Evolutionary conservation across 2,329 filamentous ascomycete species (phyloP).

Genomic region (Colletotrichum sojae): DNA sequence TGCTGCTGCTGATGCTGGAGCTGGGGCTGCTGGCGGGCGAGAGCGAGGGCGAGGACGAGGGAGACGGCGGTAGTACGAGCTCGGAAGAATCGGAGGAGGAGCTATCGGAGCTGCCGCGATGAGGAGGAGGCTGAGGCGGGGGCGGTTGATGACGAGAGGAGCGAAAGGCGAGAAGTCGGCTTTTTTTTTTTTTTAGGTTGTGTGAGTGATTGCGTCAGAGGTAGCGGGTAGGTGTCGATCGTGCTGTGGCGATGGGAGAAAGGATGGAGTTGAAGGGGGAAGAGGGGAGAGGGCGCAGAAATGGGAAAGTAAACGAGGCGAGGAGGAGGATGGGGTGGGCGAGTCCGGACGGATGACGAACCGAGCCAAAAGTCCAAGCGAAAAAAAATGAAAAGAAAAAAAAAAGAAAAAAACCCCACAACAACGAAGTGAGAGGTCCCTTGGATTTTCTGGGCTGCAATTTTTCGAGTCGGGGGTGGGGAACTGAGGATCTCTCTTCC

Average conservation of each 20-base stretch:
- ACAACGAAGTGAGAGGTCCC: neutral
- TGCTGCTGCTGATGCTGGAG: slow-evolving; percentile 16
- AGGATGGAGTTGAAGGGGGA: neutral
- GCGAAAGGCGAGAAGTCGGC: slow-evolving; percentile 36
- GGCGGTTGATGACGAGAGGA: slow-evolving; percentile 19
- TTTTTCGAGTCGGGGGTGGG: slow-evolving; percentile 2
- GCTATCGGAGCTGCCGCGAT: slow-evolving; percentile 8
- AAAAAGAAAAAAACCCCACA: slow-evolving; percentile 4
- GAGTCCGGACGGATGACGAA: slow-evolving; percentile 9
- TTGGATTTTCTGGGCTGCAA: neutral
- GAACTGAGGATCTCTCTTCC: neutral
- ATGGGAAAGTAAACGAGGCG: slow-evolving; percentile 28
- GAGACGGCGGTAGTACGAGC: neutral
- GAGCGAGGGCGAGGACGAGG: neutral
- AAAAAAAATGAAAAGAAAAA: neutral
- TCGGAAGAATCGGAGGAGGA: slow-evolving; percentile 5
- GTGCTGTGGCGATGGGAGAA: neutral
- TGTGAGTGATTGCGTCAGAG: slow-evolving; percentile 34
- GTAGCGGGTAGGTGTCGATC: neutral
- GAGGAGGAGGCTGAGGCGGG: slow-evolving; percentile 12
- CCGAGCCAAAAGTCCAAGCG: neutral
- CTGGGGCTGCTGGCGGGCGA: slow-evolving; percentile 23
- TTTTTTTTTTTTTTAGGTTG: slow-evolving; percentile 1
- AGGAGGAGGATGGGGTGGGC: slow-evolving; percentile 4
- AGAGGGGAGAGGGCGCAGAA: neutral